Evolutionary conservation across 2,329 filamentous ascomycete genomes (phyloP).

Genomic region (Ceratocystis smalleyi): DNA sequence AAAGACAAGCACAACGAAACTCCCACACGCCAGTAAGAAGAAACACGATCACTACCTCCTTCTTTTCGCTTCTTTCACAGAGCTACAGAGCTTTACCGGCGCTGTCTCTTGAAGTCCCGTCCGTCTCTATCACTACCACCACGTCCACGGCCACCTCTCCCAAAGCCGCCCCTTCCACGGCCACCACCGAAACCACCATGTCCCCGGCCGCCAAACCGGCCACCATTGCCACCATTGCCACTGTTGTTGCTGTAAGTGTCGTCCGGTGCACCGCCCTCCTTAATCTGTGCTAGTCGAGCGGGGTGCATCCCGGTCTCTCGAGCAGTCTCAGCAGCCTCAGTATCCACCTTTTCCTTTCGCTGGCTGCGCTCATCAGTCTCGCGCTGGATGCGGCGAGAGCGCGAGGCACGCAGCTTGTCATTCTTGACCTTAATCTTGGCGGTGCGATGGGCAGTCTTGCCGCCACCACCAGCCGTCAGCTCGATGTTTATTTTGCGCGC

Average conservation of each 20-base stretch:
- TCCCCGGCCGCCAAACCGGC: slow-evolving; percentile 4
- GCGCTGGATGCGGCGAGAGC: slow-evolving; percentile 33
- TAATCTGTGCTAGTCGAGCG: slow-evolving; percentile 30
- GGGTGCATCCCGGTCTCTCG: slow-evolving; percentile 32
- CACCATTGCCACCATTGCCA: slow-evolving; percentile 8
- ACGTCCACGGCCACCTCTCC: slow-evolving; percentile 6
- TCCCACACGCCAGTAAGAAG: background rate
- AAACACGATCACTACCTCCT: background rate
- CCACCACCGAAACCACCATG: slow-evolving; percentile 7
- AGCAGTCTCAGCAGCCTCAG: slow-evolving; percentile 20
- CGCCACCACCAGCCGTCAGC: slow-evolving; percentile 76
- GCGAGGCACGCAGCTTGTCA: slow-evolving; percentile 58
- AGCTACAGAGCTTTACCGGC: background rate
- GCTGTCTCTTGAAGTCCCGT: slow-evolving; percentile 9
- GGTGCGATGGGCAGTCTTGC: slow-evolving; percentile 55
- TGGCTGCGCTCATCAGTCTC: slow-evolving; percentile 30
- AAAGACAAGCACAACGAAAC: too few relatives aligned
- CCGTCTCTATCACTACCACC: slow-evolving; percentile 5
- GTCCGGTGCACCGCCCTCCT: background rate
- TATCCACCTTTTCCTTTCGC: slow-evolving; percentile 25
- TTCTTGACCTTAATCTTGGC: slow-evolving; percentile 78
- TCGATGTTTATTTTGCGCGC: slow-evolving; percentile 81
- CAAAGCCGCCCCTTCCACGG: slow-evolving; percentile 7
- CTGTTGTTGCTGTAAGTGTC: background rate
- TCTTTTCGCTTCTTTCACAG: background rate